Evolutionary conservation across 1,284 basidiomycete species (phyloP).

Genomic region (Leccinum angustisporum): DNA sequence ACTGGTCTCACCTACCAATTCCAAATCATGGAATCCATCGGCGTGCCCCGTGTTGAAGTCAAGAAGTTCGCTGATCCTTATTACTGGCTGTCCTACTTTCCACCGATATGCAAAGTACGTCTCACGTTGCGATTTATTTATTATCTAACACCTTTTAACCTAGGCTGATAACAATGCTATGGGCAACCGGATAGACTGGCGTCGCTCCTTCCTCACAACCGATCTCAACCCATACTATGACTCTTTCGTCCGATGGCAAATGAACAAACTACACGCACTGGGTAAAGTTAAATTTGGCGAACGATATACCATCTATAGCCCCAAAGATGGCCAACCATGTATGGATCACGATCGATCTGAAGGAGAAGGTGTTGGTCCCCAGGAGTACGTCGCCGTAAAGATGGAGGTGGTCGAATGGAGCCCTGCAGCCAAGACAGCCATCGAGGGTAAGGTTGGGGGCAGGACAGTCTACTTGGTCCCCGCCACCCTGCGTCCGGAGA

Average conservation of each 20-base stretch:
- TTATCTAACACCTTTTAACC: slow-evolving; percentile 4
- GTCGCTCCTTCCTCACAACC: slow-evolving; percentile 93
- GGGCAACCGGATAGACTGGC: slow-evolving; percentile 97
- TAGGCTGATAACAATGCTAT: slow-evolving; percentile 83
- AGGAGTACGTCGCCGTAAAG: slow-evolving; percentile 97
- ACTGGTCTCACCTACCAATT: slow-evolving; percentile 97
- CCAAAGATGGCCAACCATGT: slow-evolving; percentile 99
- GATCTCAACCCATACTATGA: slow-evolving; percentile 98
- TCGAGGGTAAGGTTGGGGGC: slow-evolving; percentile 70
- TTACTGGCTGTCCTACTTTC: slow-evolving; percentile 95
- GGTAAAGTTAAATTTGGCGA: slow-evolving; percentile 98
- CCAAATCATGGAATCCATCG: slow-evolving; percentile 97
- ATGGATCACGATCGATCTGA: slow-evolving; percentile 99
- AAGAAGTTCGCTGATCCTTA: slow-evolving; percentile 94
- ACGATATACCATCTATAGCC: slow-evolving; percentile 98
- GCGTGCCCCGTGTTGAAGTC: slow-evolving; percentile 86
- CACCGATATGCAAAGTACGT: slow-evolving; percentile 87
- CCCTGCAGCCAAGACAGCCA: slow-evolving; percentile 54
- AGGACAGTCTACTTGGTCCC: slow-evolving; percentile 92
- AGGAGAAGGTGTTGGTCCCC: slow-evolving; percentile 93
- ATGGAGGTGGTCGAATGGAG: slow-evolving; percentile 91
- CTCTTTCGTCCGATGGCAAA: slow-evolving; percentile 97
- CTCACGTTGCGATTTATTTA: background rate
- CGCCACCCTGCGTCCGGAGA: slow-evolving; percentile 95
- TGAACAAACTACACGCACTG: slow-evolving; percentile 86